Conservation (phyloP, 2,329 filamentous ascomycete genomes). For the Teratosphaeria destructans region DNA sequence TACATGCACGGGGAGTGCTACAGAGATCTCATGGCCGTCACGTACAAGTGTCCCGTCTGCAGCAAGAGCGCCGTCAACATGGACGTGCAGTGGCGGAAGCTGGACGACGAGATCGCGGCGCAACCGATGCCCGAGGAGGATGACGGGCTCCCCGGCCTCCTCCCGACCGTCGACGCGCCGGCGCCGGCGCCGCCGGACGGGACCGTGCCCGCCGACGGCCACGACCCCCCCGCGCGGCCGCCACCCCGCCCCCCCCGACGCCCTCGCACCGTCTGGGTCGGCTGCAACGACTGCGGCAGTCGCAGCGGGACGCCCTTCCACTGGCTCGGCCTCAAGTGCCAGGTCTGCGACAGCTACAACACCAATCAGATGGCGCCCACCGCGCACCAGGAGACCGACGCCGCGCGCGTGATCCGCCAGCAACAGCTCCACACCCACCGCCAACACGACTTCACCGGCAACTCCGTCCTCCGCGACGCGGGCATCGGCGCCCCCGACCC, state of each 20-base stretch:
- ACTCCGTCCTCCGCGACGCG: conserved; percentile 23
- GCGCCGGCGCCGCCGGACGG: conserved; percentile 30
- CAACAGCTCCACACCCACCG: conserved; percentile 19
- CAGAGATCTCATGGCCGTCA: conserved; percentile 73
- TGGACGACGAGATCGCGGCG: conserved; percentile 74
- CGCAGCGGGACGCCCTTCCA: conserved; percentile 83
- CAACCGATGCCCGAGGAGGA: conserved; percentile 73
- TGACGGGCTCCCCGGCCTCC: conserved; percentile 21
- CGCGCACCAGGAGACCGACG: conserved; percentile 26
- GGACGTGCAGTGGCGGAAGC: conserved; percentile 85
- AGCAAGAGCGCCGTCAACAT: conserved; percentile 96
- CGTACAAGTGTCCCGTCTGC: conserved; percentile 94
- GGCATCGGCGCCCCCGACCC: conserved; percentile 20
- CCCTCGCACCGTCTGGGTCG: conserved; percentile 55
- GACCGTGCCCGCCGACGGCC: conserved; percentile 29
- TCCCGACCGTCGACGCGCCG: conserved; percentile 6
- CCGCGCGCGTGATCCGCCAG: conserved; percentile 22
- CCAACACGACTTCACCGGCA: conserved; percentile 27
- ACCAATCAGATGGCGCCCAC: conserved; percentile 39
- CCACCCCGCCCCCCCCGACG: conserved; percentile 7
- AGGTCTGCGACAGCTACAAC: conserved; percentile 45
- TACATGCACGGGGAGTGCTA: conserved; percentile 90
- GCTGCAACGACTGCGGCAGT: conserved; percentile 90
- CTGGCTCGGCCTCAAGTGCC: conserved; percentile 89
- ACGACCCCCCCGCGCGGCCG: neutral